Evolutionary conservation across 345 rosid species (phyloP), one percentile per base, ranked within the genome.

Genomic region (Citropsis articulata): DNA sequence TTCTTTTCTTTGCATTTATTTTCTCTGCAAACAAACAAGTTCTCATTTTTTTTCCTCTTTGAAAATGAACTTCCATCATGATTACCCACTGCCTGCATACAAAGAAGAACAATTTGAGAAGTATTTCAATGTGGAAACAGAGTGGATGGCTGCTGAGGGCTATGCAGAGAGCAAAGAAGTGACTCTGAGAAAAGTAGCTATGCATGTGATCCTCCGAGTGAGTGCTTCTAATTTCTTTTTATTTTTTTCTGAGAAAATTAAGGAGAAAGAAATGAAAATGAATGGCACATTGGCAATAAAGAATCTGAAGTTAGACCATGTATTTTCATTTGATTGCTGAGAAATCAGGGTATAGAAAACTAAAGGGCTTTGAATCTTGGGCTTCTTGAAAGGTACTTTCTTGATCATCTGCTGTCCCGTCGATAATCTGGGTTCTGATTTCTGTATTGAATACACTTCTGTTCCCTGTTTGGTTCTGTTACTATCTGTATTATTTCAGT

Each of bases 81-180:
- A 27, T 24, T 25, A 27, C 16, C 76, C 76, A 59, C n/a, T 25
- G 56, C 35, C 59, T n/a, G 14, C 16, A 16, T 33, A 10, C 8
- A 22, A 63, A 38, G 7, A 8, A 40, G 33, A 5, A 38, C 59
- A 13, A 25, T 13, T 22, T 9, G 56, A 67, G 24, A 77, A 19
- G 73, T 77, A 57, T 36, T 36, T 56, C 31, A 12, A 35, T 1
- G 35, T 19, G 19, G 79, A 77, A 76, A 36, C 6, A 16, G 1
- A 33, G 63, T 66, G 16, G 6, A 76, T 76, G 78, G 72, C 64
- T n/a, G 30, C 63, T 36, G 35, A 24, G 9, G 55, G 78, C 21
- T 76, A 66, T n/a, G 63, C 21, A 16, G 12, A 30, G 6, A 66
- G 63, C 42, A 22, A 42, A 5, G 45, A 76, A 25, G 64, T 5